Conservation (phyloP, 2,329 filamentous ascomycete genomes). For the Neofusicoccum laricinum region DNA sequence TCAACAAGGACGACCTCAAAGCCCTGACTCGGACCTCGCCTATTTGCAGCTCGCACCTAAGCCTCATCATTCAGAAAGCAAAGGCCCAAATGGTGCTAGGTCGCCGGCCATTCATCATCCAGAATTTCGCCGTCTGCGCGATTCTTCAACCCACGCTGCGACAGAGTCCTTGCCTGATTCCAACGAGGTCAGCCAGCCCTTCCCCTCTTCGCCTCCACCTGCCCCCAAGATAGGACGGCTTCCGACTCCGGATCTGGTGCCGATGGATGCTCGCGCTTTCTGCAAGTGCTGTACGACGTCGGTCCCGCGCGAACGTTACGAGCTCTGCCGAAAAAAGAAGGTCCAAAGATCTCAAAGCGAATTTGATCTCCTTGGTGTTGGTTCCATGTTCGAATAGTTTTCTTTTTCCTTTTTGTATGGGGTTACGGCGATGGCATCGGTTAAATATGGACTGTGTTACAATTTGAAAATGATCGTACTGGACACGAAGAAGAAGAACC, state of each 20-base stretch:
- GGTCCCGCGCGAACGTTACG: conserved; percentile 22
- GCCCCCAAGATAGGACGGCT: conserved; percentile 32
- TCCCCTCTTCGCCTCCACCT: conserved; percentile 21
- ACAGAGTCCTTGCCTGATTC: not conserved
- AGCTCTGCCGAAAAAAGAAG: conserved; percentile 19
- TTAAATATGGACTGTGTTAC: not conserved
- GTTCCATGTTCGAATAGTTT: not conserved
- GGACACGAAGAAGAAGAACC: not conserved
- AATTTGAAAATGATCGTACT: not conserved
- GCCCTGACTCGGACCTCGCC: not conserved
- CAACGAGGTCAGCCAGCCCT: not conserved
- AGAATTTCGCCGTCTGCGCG: too few relatives aligned
- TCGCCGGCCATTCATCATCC: not conserved
- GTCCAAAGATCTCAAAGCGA: not conserved
- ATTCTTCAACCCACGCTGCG: not conserved
- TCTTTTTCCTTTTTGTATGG: not conserved
- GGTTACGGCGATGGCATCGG: conserved; percentile 7
- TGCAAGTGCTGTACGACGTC: conserved; percentile 29
- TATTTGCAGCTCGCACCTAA: not conserved
- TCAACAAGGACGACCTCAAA: not conserved
- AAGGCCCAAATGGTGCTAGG: not conserved
- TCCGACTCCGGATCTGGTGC: conserved; percentile 32
- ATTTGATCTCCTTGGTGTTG: not conserved
- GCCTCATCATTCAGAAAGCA: not conserved
- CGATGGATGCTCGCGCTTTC: conserved; percentile 28